A percentile compares a stretch with the other conserved stretches of the same genome.
phyloP scores from a whole-genome alignment of 2,329 filamentous ascomycete genomes.

The Colletotrichum costaricense region DNA sequence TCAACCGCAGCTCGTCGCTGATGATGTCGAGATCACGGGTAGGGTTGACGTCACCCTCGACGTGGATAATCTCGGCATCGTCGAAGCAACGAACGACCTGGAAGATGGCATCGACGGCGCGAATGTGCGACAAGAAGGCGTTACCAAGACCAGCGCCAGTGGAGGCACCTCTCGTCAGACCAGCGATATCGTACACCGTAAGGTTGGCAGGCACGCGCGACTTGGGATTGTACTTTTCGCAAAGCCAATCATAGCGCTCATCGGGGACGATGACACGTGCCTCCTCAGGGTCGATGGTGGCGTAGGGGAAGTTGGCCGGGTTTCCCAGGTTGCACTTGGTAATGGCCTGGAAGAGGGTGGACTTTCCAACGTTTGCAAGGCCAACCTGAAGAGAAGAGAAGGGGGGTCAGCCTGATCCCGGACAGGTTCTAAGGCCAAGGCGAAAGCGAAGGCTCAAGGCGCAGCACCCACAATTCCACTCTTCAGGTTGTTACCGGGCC shows the following conservation, averaged over 20 bases:
- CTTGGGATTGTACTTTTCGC: conserved; percentile 97
- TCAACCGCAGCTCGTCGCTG: conserved; percentile 93
- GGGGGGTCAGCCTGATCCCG: conserved; percentile 40
- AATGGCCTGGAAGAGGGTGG: conserved; percentile 98
- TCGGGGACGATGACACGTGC: conserved; percentile 97
- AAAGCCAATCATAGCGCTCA: conserved; percentile 95
- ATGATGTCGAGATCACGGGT: conserved; percentile 96
- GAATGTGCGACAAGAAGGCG: conserved; percentile 97
- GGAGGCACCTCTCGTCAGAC: conserved; percentile 93
- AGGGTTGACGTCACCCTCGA: conserved; percentile 98
- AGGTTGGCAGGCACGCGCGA: conserved; percentile 96
- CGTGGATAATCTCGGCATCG: conserved; percentile 99
- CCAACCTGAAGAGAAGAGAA: conserved; percentile 75
- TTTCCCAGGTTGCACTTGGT: conserved; percentile 98
- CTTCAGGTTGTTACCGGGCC: conserved; percentile 98
- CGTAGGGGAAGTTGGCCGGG: conserved; percentile 99
- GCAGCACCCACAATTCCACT: conserved; percentile 87
- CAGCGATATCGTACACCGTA: conserved; percentile 98
- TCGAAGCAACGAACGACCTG: conserved; percentile 98
- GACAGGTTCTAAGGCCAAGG: conserved; percentile 49
- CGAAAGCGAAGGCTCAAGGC: conserved; percentile 13
- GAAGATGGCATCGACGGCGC: conserved; percentile 97
- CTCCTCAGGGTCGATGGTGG: conserved; percentile 98
- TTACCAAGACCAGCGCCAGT: conserved; percentile 98
- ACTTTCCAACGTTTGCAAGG: conserved; percentile 99